Percentiles rank a stretch among this genome's conserved stretches.
phyloP scores from a whole-genome alignment of 192 early-diverging fungal genomes.

The Rhizophagus clarus region DNA sequence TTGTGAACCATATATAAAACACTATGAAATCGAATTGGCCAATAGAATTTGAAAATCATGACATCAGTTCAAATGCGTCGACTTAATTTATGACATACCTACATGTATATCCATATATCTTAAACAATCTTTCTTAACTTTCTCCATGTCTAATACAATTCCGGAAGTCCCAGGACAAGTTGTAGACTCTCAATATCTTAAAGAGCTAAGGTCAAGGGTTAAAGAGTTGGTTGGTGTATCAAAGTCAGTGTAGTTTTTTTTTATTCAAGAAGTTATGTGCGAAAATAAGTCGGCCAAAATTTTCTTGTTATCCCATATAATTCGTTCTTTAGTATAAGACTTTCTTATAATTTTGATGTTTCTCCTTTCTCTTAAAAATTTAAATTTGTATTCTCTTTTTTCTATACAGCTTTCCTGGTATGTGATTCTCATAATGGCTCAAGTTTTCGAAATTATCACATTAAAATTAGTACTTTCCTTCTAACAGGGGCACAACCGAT shows the following conservation, averaged over 20 bases:
- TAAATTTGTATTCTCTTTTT: neutral
- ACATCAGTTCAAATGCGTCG: no score
- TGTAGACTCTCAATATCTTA: neutral
- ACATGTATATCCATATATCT: neutral
- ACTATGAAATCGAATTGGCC: no score
- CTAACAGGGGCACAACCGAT: conserved; percentile 68
- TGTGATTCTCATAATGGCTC: neutral
- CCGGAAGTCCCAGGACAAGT: neutral
- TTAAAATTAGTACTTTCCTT: conserved; percentile 15
- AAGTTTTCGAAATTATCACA: neutral
- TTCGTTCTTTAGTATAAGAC: neutral
- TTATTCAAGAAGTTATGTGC: neutral
- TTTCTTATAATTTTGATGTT: neutral
- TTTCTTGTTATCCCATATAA: neutral
- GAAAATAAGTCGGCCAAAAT: neutral
- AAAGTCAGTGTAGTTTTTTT: neutral
- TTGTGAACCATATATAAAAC: no score
- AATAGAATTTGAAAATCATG: no score
- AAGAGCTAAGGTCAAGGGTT: neutral
- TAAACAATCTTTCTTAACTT: neutral
- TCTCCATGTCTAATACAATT: neutral
- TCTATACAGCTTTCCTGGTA: neutral
- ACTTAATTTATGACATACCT: no score
- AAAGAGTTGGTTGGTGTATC: neutral
- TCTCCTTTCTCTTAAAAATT: neutral